Evolutionary conservation across 1,139 yeast species (phyloP).

Genomic region (Saccharomyces hybrid): DNA sequence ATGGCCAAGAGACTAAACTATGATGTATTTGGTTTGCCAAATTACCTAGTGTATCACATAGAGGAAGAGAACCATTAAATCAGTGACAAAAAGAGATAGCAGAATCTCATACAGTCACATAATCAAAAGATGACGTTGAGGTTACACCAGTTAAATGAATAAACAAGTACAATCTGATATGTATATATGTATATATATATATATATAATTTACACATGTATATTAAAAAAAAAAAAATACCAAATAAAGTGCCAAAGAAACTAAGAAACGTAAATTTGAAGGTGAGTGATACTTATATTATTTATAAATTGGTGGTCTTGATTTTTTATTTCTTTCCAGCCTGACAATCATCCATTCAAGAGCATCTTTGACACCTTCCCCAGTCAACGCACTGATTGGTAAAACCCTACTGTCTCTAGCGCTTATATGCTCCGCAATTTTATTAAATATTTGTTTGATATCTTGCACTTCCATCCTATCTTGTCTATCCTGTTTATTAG

Average conservation of each 20-base stretch:
- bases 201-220: neutral
- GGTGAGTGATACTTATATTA: constrained; percentile 4
- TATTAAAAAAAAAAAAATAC: neutral
- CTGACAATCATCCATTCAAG: constrained; percentile 83
- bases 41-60: constrained; percentile 82
- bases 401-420: constrained; percentile 87
- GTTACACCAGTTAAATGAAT: neutral
- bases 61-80: constrained; percentile 43
- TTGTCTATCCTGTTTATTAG: constrained; percentile 88
- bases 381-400: constrained; percentile 83
- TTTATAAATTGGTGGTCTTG: constrained; percentile 53
- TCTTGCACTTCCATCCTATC: constrained; percentile 73
- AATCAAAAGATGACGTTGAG: neutral
- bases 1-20: constrained; percentile 95
- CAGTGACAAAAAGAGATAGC: neutral
- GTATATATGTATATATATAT: constrained; percentile 1
- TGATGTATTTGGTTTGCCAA: constrained; percentile 86
- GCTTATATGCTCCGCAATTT: constrained; percentile 70
- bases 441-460: constrained; percentile 72
- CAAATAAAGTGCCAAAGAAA: neutral
- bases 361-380: constrained; percentile 80
- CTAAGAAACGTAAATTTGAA: no score
- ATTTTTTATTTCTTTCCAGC: constrained; percentile 64
- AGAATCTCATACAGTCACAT: neutral
- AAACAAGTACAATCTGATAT: neutral